A percentile compares a stretch with the other conserved stretches of the same genome.
These are phyloP conservation scores for Emmonsiellopsis sp. DNA, from an alignment of 2,329 filamentous ascomycete species.

Conservation along the genomic window DNA sequence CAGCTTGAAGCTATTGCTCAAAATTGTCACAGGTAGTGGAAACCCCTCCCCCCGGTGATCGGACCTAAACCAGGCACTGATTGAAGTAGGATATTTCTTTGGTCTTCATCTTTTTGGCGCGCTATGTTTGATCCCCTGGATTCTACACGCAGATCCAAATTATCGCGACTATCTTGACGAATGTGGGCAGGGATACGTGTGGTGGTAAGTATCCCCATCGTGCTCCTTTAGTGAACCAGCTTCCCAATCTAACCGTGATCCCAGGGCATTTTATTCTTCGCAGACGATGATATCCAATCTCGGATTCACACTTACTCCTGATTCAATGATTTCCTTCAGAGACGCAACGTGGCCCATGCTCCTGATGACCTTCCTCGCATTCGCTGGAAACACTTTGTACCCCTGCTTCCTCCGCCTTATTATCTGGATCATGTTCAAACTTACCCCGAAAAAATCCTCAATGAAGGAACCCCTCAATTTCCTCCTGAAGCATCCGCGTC, in stretches of 20 bases:
- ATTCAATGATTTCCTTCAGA: conserved; percentile 45
- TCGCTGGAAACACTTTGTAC: conserved; percentile 38
- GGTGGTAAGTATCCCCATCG: not conserved
- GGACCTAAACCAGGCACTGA: not conserved
- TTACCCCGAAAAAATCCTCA: conserved; percentile 30
- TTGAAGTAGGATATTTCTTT: conserved; percentile 36
- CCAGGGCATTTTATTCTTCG: conserved; percentile 41
- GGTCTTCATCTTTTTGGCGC: conserved; percentile 40
- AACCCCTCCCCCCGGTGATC: not conserved
- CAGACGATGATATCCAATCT: conserved; percentile 47
- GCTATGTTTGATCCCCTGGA: conserved; percentile 43
- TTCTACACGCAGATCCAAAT: conserved; percentile 31
- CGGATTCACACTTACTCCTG: conserved; percentile 47
- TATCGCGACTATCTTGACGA: conserved; percentile 32
- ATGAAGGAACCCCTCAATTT: conserved; percentile 41
- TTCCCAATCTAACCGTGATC: not conserved
- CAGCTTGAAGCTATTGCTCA: conserved; percentile 41
- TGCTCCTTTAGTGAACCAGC: not conserved
- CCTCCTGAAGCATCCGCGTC: conserved; percentile 53
- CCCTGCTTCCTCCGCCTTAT: conserved; percentile 48
- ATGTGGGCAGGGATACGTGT: conserved; percentile 35
- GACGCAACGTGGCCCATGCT: conserved; percentile 34
- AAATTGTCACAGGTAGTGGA: conserved; percentile 34
- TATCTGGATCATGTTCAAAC: conserved; percentile 48
- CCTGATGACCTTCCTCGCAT: conserved; percentile 31